A percentile compares a stretch with the other conserved stretches of the same genome.
Evolutionary conservation across 495 filamentous ascomycete species (phyloP).

Genomic region (Penicillium lividum): DNA sequence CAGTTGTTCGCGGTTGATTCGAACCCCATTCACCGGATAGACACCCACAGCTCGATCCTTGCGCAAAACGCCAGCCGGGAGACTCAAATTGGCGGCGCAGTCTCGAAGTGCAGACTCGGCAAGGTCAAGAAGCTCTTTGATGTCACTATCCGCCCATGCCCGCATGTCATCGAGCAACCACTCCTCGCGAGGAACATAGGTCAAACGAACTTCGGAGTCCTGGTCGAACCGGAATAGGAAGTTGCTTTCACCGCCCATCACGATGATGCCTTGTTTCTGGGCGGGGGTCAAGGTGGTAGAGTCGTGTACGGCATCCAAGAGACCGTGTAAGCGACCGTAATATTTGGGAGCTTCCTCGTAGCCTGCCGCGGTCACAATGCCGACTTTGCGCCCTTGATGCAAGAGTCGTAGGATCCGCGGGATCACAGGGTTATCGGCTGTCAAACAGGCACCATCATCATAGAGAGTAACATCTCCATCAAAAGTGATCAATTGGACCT

Average conservation of each 20-base stretch:
- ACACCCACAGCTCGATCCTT: conserved; percentile 96
- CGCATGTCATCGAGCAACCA: conserved; percentile 91
- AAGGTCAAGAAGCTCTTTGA: conserved; percentile 76
- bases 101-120: conserved; percentile 81
- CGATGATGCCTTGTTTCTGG: conserved; percentile 75
- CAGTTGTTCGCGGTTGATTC: conserved; percentile 81
- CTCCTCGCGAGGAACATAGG: conserved; percentile 62
- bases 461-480: conserved; percentile 98
- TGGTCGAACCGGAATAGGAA: conserved; percentile 77
- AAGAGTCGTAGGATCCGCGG: conserved; percentile 71
- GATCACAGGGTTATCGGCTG: conserved; percentile 73
- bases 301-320: conserved; percentile 78
- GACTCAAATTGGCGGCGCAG: conserved; percentile 70
- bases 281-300: conserved; percentile 54
- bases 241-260: conserved; percentile 91
- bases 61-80: conserved; percentile 75
- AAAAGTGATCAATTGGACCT: conserved; percentile 82
- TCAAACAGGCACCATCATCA: conserved; percentile 83
- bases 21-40: conserved; percentile 56
- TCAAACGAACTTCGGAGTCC: conserved; percentile 35
- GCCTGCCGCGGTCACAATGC: conserved; percentile 95
- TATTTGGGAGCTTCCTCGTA: conserved; percentile 87
- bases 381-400: conserved; percentile 65
- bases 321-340: conserved; percentile 78
- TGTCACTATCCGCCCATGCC: conserved; percentile 77